A percentile compares a stretch with the other conserved stretches of the same genome.
Evolutionary conservation across 495 filamentous ascomycete genomes (phyloP).

Genomic region (Aspergillus egyptiacus): DNA sequence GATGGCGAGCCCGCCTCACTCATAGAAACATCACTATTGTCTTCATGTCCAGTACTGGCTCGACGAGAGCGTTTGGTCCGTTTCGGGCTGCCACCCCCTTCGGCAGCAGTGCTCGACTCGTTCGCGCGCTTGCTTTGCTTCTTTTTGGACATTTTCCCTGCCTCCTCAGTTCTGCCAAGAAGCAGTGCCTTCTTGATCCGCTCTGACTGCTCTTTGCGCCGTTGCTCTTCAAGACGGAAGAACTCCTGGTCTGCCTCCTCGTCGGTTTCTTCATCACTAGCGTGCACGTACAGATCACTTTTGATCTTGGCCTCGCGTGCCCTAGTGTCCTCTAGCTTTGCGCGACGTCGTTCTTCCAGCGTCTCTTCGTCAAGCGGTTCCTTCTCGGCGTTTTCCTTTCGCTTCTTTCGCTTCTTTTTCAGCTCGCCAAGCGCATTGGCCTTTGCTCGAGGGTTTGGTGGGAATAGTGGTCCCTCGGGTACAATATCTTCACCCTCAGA

Average conservation of each 20-base stretch:
- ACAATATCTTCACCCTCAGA: constrained; percentile 53
- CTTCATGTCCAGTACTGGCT: constrained; percentile 18
- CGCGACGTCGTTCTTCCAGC: constrained; percentile 46
- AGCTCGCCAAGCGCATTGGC: constrained; percentile 43
- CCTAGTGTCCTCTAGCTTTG: constrained; percentile 51
- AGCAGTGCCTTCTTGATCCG: constrained; percentile 46
- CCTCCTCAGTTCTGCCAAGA: constrained; percentile 47
- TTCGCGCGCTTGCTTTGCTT: constrained; percentile 31
- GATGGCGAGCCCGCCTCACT: constrained; percentile 23
- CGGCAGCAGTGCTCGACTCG: constrained; percentile 17
- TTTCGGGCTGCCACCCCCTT: constrained; percentile 23
- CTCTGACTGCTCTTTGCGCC: constrained; percentile 45
- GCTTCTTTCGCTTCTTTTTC: constrained; percentile 50
- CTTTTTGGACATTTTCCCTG: constrained; percentile 25
- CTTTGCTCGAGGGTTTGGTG: constrained; percentile 45
- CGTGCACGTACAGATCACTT: constrained; percentile 70
- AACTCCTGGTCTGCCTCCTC: constrained; percentile 61
- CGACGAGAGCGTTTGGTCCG: constrained; percentile 27
- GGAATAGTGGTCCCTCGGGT: constrained; percentile 64
- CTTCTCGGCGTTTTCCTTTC: constrained; percentile 27
- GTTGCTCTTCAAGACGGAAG: constrained; percentile 61
- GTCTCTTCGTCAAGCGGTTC: constrained; percentile 46
- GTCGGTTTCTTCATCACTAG: constrained; percentile 75
- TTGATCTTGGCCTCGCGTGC: constrained; percentile 73
- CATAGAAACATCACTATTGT: constrained; percentile 36